Conservation (phyloP, 2,329 filamentous ascomycete species). For the Shiraia bambusicola region DNA sequence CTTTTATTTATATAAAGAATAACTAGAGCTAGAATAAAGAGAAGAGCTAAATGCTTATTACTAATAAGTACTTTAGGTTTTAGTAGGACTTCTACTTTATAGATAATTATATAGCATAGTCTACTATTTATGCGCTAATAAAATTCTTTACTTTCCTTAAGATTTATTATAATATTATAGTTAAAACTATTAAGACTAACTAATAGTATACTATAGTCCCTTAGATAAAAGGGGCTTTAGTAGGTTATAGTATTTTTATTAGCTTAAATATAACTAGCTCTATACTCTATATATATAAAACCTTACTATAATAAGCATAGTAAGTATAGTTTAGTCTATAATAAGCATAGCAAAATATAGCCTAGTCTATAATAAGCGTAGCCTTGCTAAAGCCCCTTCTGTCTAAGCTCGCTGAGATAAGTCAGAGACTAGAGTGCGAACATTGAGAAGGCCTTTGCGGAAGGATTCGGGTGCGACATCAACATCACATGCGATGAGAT, state of each 20-base stretch:
- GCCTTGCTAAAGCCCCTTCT: no score
- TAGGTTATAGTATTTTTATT: neutral
- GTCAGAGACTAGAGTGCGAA: constrained; percentile 82
- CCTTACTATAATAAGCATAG: no score
- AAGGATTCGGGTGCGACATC: constrained; percentile 62
- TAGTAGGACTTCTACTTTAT: constrained; percentile 6
- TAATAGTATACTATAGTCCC: constrained; percentile 1
- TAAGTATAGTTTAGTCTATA: no score
- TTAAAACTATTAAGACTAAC: constrained; percentile 7
- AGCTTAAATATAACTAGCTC: no score
- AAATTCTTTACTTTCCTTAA: constrained; percentile 1
- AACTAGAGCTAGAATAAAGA: neutral
- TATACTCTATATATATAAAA: no score
- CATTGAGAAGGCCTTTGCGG: constrained; percentile 61
- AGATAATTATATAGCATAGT: constrained; percentile 1
- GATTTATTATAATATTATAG: constrained; percentile 1
- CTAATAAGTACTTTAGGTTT: neutral
- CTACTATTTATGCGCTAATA: constrained; percentile 1
- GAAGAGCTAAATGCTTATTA: constrained; percentile 6
- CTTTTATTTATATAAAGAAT: no score
- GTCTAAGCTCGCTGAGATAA: no score
- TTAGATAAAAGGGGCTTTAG: neutral
- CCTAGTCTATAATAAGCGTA: no score
- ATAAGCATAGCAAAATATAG: no score
- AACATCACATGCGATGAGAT: constrained; percentile 73